These are phyloP conservation scores for Neofusicoccum cordaticola DNA, from an alignment of 2,329 filamentous ascomycete species.

Conservation along the genomic window DNA sequence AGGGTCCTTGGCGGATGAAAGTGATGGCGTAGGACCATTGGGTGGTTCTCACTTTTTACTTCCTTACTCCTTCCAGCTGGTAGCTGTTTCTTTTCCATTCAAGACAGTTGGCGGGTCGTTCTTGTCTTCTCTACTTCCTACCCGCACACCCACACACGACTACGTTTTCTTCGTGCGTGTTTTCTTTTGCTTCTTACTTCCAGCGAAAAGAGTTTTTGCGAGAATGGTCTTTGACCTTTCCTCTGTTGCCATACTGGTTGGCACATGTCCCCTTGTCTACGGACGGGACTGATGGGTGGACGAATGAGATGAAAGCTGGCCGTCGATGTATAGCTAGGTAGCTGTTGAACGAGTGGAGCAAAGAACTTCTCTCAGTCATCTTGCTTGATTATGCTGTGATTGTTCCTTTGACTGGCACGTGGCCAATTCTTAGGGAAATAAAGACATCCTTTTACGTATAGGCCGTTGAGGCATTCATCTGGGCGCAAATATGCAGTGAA, in stretches of 20 bases:
- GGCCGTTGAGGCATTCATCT: no score
- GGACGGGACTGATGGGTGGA: neutral
- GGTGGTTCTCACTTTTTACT: neutral
- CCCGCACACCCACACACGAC: constrained; percentile 9
- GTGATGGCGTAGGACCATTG: neutral
- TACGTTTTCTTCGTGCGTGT: neutral
- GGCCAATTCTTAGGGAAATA: no score
- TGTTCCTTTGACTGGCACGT: no score
- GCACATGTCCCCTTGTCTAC: neutral
- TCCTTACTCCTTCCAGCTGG: neutral
- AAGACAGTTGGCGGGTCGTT: neutral
- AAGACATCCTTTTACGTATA: no score
- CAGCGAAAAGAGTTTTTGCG: neutral
- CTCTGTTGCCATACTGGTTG: neutral
- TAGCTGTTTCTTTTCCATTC: neutral
- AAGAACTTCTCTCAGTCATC: neutral
- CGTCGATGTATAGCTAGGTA: constrained; percentile 4
- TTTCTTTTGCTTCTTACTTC: neutral
- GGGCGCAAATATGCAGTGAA: no score
- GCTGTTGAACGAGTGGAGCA: neutral
- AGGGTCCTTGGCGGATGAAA: neutral
- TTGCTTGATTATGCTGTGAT: neutral
- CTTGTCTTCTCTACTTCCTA: neutral
- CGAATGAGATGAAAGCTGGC: neutral
- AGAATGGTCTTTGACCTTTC: neutral